Percentiles rank a stretch among this genome's conserved stretches.
Evolutionary conservation across 345 rosid species (phyloP).

Genomic region (Gossypium longicalyx): DNA sequence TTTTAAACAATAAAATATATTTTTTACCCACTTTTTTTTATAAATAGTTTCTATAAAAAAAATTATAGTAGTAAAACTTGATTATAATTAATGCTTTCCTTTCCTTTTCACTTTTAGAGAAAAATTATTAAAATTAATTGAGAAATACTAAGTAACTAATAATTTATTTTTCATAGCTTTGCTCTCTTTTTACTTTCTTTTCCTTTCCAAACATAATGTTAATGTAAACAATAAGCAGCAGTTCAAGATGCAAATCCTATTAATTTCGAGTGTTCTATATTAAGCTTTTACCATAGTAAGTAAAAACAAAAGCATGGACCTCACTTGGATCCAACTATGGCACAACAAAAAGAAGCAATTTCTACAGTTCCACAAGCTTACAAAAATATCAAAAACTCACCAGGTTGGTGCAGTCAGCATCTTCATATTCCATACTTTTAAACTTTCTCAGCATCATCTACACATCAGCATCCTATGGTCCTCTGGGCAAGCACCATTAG

Average conservation of each 20-base stretch:
- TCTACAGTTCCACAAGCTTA: conserved; percentile 24
- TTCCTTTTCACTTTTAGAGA: no score
- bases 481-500: conserved; percentile 2
- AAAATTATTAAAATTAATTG: no score
- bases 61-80: no score
- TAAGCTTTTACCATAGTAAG: conserved; percentile 6
- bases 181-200: no score
- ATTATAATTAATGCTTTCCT: no score
- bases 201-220: no score
- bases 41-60: no score
- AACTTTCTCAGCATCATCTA: conserved; percentile 16
- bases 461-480: conserved; percentile 15
- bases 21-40: no score
- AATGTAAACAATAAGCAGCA: not conserved
- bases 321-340: conserved; percentile 25
- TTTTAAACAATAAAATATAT: no score
- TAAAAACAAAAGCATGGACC: conserved; percentile 14
- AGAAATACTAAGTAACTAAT: no score
- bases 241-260: conserved; percentile 13
- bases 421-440: conserved; percentile 11
- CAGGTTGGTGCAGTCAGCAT: conserved; percentile 19
- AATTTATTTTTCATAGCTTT: no score
- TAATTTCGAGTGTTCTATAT: conserved; percentile 20
- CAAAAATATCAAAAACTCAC: conserved; percentile 19
- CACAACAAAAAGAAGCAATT: conserved; percentile 21